These are phyloP conservation scores for Diplosphaera chodatii DNA, from an alignment of 139 green algal genomes.

Conservation along the genomic window DNA sequence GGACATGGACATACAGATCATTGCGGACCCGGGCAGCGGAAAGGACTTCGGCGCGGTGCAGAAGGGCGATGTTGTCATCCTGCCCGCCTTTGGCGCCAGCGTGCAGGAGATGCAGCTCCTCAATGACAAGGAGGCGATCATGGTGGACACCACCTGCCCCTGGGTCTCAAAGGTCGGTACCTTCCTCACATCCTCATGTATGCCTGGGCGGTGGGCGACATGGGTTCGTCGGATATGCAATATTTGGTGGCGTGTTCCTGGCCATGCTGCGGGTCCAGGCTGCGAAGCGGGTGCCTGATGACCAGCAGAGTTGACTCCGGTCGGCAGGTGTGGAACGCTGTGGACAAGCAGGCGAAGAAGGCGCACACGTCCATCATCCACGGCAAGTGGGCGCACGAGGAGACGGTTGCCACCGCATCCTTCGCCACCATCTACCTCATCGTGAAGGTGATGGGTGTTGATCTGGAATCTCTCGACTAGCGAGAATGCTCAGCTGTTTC, in stretches of 20 bases:
- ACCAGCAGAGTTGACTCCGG: too few relatives aligned
- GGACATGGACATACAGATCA: slow-evolving; percentile 92
- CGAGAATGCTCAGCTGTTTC: too few relatives aligned
- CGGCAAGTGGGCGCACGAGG: slow-evolving; percentile 97
- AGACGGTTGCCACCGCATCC: slow-evolving; percentile 96
- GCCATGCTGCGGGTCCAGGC: too few relatives aligned
- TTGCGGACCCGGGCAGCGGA: slow-evolving; percentile 50
- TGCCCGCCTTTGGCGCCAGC: slow-evolving; percentile 94
- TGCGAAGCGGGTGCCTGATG: too few relatives aligned
- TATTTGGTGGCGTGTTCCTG: too few relatives aligned
- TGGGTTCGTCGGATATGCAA: too few relatives aligned
- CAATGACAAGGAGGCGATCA: slow-evolving; percentile 72
- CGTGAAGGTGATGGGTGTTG: slow-evolving; percentile 41
- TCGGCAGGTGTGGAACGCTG: slow-evolving; percentile 86
- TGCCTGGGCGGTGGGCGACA: too few relatives aligned
- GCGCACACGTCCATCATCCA: slow-evolving; percentile 93
- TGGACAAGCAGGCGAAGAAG: slow-evolving; percentile 89
- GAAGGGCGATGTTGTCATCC: slow-evolving; percentile 91
- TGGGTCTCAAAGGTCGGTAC: slow-evolving; percentile 86
- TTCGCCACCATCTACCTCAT: slow-evolving; percentile 89
- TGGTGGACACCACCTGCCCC: slow-evolving; percentile 99
- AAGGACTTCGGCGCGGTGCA: slow-evolving; percentile 90
- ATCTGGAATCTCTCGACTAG: too few relatives aligned
- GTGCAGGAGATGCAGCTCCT: slow-evolving; percentile 82
- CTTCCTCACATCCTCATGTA: too few relatives aligned